Percentiles rank a stretch among this genome's conserved stretches.
These are phyloP conservation scores for Podospora pseudocomata DNA, from an alignment of 495 filamentous ascomycete species.

Conservation along the genomic window DNA sequence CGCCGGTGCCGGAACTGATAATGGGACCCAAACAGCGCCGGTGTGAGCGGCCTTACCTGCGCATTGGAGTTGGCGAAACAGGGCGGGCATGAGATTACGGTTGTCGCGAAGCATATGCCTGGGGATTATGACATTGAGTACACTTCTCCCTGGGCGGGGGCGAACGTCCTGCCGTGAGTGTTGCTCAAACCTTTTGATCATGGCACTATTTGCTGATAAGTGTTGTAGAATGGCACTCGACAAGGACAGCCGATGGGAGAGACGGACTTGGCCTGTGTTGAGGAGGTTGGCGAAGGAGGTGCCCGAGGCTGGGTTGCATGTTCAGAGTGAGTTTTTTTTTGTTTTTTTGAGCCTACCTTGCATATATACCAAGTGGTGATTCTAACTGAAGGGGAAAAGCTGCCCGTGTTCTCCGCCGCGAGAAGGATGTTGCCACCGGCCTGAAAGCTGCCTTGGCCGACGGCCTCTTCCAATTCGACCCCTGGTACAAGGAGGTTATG, in stretches of 20 bases:
- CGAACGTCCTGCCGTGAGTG: slow-evolving; percentile 79
- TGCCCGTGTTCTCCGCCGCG: slow-evolving; percentile 41
- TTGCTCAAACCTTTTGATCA: neutral
- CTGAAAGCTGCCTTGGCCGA: slow-evolving; percentile 37
- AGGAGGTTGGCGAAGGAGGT: slow-evolving; percentile 62
- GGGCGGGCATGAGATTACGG: slow-evolving; percentile 63
- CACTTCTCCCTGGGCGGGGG: slow-evolving; percentile 91
- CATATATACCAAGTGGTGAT: neutral
- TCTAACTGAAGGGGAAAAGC: slow-evolving; percentile 26
- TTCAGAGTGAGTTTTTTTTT: slow-evolving; percentile 56
- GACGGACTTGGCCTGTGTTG: slow-evolving; percentile 64
- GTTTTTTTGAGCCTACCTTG: too few relatives aligned
- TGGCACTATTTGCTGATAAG: neutral
- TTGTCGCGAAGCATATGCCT: slow-evolving; percentile 95
- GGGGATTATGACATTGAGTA: slow-evolving; percentile 98
- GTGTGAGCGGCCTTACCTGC: slow-evolving; percentile 88
- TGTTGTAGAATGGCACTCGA: slow-evolving; percentile 27
- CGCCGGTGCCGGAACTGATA: neutral
- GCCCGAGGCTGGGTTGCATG: slow-evolving; percentile 87
- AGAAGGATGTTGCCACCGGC: slow-evolving; percentile 33
- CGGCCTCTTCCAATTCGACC: slow-evolving; percentile 61
- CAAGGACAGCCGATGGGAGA: slow-evolving; percentile 55
- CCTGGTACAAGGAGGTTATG: slow-evolving; percentile 81
- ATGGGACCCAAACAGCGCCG: slow-evolving; percentile 58
- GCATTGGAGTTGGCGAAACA: slow-evolving; percentile 77